Conservation (phyloP, 495 filamentous ascomycete species). For the Xylaria acuta region DNA sequence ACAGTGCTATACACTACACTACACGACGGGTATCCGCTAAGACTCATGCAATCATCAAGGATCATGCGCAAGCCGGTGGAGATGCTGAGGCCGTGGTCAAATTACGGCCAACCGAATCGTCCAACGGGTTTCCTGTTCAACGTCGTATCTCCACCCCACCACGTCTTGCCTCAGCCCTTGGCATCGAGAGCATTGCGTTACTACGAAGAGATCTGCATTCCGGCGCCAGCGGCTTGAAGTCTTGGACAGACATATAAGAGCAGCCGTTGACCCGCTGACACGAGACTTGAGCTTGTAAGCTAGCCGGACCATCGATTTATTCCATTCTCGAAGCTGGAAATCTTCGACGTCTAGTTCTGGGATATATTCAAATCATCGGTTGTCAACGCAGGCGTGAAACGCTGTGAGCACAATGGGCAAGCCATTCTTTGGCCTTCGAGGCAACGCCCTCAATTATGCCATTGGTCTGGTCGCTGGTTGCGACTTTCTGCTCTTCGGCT, state of each 20-base stretch:
- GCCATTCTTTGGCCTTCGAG: slow-evolving; percentile 68
- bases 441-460: slow-evolving; percentile 68
- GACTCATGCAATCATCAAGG: slow-evolving; percentile 9
- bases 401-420: slow-evolving; percentile 41
- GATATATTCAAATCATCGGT: not conserved
- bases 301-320: not conserved
- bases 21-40: slow-evolving; percentile 15
- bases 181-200: slow-evolving; percentile 10
- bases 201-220: slow-evolving; percentile 6
- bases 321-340: not conserved
- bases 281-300: not conserved
- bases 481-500: slow-evolving; percentile 66
- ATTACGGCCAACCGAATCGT: slow-evolving; percentile 18
- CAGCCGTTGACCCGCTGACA: slow-evolving; percentile 4
- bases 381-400: not conserved
- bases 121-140: slow-evolving; percentile 11
- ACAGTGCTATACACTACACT: not conserved
- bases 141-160: slow-evolving; percentile 4
- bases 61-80: slow-evolving; percentile 22
- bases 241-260: slow-evolving; percentile 19
- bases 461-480: slow-evolving; percentile 72
- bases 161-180: not conserved
- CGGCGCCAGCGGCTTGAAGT: not conserved
- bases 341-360: not conserved
- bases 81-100: slow-evolving; percentile 20